Evolutionary conservation across 1,284 basidiomycete genomes (phyloP).

Genomic region (Ustilago tritici): DNA sequence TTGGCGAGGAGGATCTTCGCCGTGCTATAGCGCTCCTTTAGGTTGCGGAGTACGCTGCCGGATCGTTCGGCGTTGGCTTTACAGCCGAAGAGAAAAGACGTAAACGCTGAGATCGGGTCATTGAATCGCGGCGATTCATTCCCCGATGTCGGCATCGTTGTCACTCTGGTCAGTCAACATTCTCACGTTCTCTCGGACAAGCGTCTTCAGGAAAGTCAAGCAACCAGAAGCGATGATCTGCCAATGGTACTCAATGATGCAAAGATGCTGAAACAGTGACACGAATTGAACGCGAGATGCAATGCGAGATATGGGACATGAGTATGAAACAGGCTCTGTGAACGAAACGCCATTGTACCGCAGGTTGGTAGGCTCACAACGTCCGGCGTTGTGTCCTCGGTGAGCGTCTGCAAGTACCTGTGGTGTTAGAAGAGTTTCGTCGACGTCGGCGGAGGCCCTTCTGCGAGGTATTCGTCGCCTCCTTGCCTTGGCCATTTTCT

Average conservation of each 20-base stretch:
- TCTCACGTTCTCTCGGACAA: too few species aligned
- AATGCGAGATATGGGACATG: not conserved
- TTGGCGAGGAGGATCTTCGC: not conserved
- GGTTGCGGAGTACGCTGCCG: not conserved
- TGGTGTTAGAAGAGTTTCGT: not conserved
- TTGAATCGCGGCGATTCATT: not conserved
- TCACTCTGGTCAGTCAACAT: too few species aligned
- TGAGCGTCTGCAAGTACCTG: slow-evolving; percentile 2
- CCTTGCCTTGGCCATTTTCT: not conserved
- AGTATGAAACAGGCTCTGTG: not conserved
- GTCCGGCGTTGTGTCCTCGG: slow-evolving; percentile 1
- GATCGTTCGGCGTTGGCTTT: not conserved
- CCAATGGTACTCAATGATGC: not conserved
- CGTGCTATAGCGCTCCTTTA: not conserved
- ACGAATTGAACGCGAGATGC: slow-evolving; percentile 1
- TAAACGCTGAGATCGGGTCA: not conserved
- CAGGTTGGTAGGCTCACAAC: not conserved
- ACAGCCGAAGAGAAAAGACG: not conserved
- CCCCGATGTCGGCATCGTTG: too few species aligned
- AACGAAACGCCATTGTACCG: not conserved
- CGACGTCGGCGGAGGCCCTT: not conserved
- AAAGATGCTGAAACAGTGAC: not conserved
- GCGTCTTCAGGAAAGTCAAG: too few species aligned
- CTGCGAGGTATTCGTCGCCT: not conserved
- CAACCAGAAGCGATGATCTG: too few species aligned